phyloP scores from a whole-genome alignment of 2,329 filamentous ascomycete species.

The Fusarium setosum region DNA sequence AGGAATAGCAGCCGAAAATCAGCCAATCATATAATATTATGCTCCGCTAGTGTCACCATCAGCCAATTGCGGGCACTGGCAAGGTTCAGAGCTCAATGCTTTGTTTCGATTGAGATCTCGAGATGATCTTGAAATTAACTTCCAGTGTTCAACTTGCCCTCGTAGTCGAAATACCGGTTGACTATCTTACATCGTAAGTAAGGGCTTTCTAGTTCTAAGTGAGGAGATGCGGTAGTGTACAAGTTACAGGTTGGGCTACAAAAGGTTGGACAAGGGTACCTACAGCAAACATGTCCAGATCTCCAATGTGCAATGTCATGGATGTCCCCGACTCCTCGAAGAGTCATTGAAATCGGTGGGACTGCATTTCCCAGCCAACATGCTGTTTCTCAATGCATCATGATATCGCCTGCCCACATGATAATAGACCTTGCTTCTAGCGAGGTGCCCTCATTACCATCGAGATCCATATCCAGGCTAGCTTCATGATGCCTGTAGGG shows the following conservation, averaged over 20 bases:
- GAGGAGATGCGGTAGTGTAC: slow-evolving; percentile 31
- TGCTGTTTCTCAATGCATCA: not conserved
- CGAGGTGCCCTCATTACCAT: not conserved
- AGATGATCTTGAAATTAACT: not conserved
- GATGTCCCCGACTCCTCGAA: not conserved
- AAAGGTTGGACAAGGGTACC: not conserved
- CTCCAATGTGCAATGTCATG: slow-evolving; percentile 3
- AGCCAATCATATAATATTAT: slow-evolving; percentile 26
- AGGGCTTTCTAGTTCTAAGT: slow-evolving; percentile 33
- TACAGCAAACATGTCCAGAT: not conserved
- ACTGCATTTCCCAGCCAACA: slow-evolving; percentile 3
- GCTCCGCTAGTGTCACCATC: not conserved
- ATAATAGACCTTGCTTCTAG: not conserved
- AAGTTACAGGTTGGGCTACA: slow-evolving; percentile 7
- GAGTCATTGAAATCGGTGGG: not conserved
- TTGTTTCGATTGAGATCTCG: not conserved
- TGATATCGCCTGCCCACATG: not conserved
- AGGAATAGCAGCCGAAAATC: not conserved
- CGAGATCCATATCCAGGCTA: not conserved
- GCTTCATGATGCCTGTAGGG: slow-evolving; percentile 40
- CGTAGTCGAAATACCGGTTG: not conserved
- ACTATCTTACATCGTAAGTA: slow-evolving; percentile 18
- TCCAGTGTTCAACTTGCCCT: slow-evolving; percentile 9
- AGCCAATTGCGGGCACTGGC: slow-evolving; percentile 9
- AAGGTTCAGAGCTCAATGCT: not conserved